These are phyloP conservation scores for Hericium rajendrae DNA, from an alignment of 768 basidiomycete genomes.

Conservation along the genomic window DNA sequence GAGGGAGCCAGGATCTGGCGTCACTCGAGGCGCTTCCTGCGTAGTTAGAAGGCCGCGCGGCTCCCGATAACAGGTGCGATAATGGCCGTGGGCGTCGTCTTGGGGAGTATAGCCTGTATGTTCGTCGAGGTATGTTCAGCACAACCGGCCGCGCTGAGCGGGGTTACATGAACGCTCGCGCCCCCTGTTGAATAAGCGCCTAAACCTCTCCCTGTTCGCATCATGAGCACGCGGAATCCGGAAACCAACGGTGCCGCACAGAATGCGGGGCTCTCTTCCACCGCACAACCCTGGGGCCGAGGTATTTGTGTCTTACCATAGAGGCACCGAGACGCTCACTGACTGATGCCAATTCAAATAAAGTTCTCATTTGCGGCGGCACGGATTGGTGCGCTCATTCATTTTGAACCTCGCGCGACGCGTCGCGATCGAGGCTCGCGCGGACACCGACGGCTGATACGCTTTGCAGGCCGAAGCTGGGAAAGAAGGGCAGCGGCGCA, in stretches of 20 bases:
- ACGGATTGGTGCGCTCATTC: slow-evolving; percentile 63
- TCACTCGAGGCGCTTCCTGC: no score
- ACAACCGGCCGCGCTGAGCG: no score
- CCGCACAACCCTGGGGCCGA: background rate
- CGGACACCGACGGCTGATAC: slow-evolving; percentile 2
- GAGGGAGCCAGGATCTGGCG: no score
- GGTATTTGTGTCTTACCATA: background rate
- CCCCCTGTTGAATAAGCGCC: background rate
- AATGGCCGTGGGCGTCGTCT: background rate
- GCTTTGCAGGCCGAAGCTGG: slow-evolving; percentile 7
- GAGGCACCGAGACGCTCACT: background rate
- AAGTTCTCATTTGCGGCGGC: slow-evolving; percentile 80
- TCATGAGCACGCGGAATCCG: background rate
- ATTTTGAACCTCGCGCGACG: slow-evolving; percentile 2
- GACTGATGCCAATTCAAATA: background rate
- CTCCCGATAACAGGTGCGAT: no score
- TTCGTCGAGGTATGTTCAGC: no score
- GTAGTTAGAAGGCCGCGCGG: no score
- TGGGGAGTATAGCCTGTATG: background rate
- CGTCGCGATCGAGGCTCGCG: slow-evolving; percentile 11
- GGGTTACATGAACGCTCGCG: no score
- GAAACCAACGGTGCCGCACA: background rate
- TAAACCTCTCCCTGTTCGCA: background rate
- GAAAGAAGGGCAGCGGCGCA: slow-evolving; percentile 13
- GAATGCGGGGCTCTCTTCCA: background rate